These are phyloP conservation scores for Pichia paraexigua DNA, from an alignment of 805 yeast species.

Conservation along the genomic window DNA sequence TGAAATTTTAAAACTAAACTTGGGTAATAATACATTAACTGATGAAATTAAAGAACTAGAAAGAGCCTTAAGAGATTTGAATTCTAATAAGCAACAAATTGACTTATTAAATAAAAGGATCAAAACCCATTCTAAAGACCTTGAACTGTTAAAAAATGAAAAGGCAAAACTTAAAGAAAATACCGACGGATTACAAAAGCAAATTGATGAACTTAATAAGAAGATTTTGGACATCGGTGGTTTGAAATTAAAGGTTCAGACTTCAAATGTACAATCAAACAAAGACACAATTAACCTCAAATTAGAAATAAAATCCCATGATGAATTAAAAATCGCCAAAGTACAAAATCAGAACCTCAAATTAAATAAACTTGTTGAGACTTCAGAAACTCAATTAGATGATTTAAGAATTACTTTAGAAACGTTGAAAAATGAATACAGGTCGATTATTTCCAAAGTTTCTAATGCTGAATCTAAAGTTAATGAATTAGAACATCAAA, in stretches of 20 bases:
- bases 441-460: constrained; percentile 20
- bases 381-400: constrained; percentile 40
- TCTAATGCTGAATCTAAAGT: constrained; percentile 30
- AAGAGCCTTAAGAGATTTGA: constrained; percentile 33
- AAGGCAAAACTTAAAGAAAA: constrained; percentile 38
- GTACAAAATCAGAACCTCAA: constrained; percentile 57
- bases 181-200: constrained; percentile 46
- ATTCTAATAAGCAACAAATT: constrained; percentile 22
- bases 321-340: constrained; percentile 49
- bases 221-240: constrained; percentile 91
- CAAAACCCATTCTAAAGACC: constrained; percentile 28
- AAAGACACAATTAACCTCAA: constrained; percentile 57
- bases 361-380: constrained; percentile 38
- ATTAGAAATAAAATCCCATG: constrained; percentile 48
- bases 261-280: constrained; percentile 72
- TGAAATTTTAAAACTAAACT: constrained; percentile 44
- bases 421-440: constrained; percentile 25
- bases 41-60: constrained; percentile 45
- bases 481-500: constrained; percentile 35
- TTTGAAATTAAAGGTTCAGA: constrained; percentile 67
- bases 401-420: constrained; percentile 29
- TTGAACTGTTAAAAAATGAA: constrained; percentile 23
- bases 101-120: constrained; percentile 23
- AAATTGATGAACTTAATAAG: constrained; percentile 58
- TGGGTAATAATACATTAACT: constrained; percentile 58